Evolutionary conservation across 345 rosid genomes (phyloP).

Genomic region (Durio zibethinus): DNA sequence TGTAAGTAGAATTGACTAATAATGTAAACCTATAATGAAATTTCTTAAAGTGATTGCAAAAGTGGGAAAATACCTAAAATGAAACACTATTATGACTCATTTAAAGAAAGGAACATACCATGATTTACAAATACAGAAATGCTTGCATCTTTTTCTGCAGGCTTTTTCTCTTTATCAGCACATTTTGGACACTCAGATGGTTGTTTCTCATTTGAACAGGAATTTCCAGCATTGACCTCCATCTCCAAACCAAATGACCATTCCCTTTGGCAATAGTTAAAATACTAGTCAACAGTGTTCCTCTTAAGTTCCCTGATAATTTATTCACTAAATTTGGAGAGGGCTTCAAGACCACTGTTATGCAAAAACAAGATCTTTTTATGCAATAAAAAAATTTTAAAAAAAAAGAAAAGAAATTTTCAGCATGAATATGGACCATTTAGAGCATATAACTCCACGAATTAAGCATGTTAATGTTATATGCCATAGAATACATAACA

Average conservation of each 20-base stretch:
- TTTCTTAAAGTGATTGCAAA: not conserved
- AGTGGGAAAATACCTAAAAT: not conserved
- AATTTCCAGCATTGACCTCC: slow-evolving; percentile 34
- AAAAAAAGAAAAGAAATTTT: not conserved
- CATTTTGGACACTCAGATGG: slow-evolving; percentile 29
- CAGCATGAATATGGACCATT: not conserved
- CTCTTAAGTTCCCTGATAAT: not conserved
- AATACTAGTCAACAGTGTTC: not conserved
- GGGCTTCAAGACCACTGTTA: not conserved
- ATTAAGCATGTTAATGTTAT: not conserved
- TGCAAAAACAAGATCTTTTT: not conserved
- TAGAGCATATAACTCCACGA: not conserved
- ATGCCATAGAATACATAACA: not conserved
- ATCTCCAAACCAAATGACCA: slow-evolving; percentile 21
- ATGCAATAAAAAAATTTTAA: not conserved
- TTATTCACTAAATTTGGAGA: not conserved
- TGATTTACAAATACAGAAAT: slow-evolving; percentile 42
- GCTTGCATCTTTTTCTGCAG: slow-evolving; percentile 30
- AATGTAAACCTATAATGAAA: not conserved
- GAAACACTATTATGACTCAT: not conserved
- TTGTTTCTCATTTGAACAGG: slow-evolving; percentile 35
- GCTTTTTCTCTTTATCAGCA: slow-evolving; percentile 26
- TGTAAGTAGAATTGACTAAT: not conserved
- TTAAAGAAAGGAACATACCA: slow-evolving; percentile 29
- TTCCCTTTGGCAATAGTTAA: not conserved